phyloP scores from a whole-genome alignment of 2,329 filamentous ascomycete genomes.

The Epichloe coenophiala region DNA sequence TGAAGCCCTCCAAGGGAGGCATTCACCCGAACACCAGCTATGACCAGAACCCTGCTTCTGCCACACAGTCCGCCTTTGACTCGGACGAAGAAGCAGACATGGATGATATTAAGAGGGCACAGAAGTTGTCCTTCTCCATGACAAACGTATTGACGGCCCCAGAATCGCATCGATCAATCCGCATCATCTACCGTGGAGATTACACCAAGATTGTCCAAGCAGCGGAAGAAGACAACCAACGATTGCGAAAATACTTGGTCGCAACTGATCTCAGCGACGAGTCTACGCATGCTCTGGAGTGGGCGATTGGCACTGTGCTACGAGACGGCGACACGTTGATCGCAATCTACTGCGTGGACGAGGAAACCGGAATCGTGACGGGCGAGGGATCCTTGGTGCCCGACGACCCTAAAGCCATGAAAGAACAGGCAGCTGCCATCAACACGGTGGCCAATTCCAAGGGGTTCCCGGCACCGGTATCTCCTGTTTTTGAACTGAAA shows the following conservation, averaged over 20 bases:
- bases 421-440: conserved; percentile 61
- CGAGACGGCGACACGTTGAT: conserved; percentile 89
- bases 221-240: conserved; percentile 63
- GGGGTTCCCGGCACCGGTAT: conserved; percentile 16
- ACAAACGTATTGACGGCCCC: conserved; percentile 67
- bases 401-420: conserved; percentile 62
- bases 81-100: conserved; percentile 80
- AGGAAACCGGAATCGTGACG: conserved; percentile 54
- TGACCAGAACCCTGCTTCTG: conserved; percentile 50
- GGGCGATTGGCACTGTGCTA: conserved; percentile 91
- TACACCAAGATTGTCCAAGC: conserved; percentile 63
- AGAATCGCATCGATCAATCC: conserved; percentile 67
- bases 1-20: conserved; percentile 39
- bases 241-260: conserved; percentile 80
- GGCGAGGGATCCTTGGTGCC: conserved; percentile 42
- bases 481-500: conserved; percentile 21
- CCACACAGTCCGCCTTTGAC: conserved; percentile 47
- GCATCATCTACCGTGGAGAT: conserved; percentile 82
- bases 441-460: conserved; percentile 43
- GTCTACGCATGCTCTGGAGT: conserved; percentile 87
- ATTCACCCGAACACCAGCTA: conserved; percentile 80
- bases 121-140: conserved; percentile 68
- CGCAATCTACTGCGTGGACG: conserved; percentile 85
- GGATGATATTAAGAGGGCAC: conserved; percentile 74
- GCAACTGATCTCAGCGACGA: conserved; percentile 91